A percentile compares a stretch with the other conserved stretches of the same genome.
phyloP scores from a whole-genome alignment of 805 yeast species.

The Lachancea thermotolerans region DNA sequence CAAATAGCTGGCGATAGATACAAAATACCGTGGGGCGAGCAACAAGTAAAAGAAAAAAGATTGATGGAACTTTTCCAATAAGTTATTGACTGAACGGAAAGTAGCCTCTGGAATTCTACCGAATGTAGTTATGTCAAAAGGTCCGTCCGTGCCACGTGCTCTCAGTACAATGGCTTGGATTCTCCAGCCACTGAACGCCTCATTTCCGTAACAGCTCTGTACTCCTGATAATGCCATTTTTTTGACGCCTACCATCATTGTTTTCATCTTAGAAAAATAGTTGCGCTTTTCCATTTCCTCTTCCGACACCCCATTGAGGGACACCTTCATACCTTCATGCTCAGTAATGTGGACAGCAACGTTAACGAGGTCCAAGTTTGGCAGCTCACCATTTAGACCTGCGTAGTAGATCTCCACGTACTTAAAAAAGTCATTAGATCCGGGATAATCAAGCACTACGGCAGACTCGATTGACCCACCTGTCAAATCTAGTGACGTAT shows the following conservation, averaged over 20 bases:
- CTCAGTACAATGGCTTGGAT: slow-evolving; percentile 80
- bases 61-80: slow-evolving; percentile 94
- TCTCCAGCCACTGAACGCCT: slow-evolving; percentile 93
- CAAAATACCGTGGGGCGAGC: slow-evolving; percentile 71
- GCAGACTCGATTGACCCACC: slow-evolving; percentile 96
- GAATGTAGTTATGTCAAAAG: slow-evolving; percentile 77
- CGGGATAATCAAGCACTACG: slow-evolving; percentile 71
- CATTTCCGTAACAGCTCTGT: slow-evolving; percentile 59
- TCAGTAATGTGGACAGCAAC: slow-evolving; percentile 66
- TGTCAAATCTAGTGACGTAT: slow-evolving; percentile 71
- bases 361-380: slow-evolving; percentile 85
- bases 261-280: slow-evolving; percentile 50
- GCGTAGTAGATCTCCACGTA: slow-evolving; percentile 70
- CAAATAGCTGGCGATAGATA: slow-evolving; percentile 87
- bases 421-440: slow-evolving; percentile 58
- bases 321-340: slow-evolving; percentile 67
- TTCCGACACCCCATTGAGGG: slow-evolving; percentile 54
- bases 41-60: slow-evolving; percentile 88
- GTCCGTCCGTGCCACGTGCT: slow-evolving; percentile 55
- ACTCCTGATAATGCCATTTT: slow-evolving; percentile 69
- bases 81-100: slow-evolving; percentile 82
- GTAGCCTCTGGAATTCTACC: slow-evolving; percentile 87
- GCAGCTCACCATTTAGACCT: slow-evolving; percentile 93
- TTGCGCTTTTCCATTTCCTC: slow-evolving; percentile 38
- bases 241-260: slow-evolving; percentile 58